These are phyloP conservation scores for Zoysia pacifica DNA, from an alignment of 176 grass and related monocot species.

Conservation along the genomic window DNA sequence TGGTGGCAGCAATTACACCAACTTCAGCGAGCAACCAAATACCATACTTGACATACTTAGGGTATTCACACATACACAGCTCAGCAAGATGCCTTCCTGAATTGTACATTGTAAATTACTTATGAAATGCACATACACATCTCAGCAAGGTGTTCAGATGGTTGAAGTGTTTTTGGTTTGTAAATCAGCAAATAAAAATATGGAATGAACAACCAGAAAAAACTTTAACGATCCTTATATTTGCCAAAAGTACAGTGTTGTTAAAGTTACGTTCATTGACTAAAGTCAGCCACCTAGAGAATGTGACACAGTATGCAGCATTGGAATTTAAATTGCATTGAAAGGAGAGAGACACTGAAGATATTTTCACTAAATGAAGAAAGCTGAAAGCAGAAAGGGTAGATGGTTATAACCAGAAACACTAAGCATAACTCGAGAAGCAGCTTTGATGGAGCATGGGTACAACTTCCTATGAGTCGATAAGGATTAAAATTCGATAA, in stretches of 20 bases:
- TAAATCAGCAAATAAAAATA: neutral
- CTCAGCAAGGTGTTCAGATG: neutral
- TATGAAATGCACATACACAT: constrained; percentile 2
- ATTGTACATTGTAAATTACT: constrained; percentile 27
- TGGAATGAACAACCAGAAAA: neutral
- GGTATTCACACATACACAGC: constrained; percentile 68
- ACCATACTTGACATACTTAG: constrained; percentile 60
- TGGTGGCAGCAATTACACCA: constrained; percentile 71
- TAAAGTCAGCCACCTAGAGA: neutral
- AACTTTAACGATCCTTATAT: neutral
- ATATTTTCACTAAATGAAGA: neutral
- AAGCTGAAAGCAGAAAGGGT: neutral
- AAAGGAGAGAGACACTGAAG: neutral
- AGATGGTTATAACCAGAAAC: neutral
- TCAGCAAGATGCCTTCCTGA: constrained; percentile 78
- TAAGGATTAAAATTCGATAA: neutral
- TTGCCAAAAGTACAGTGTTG: neutral
- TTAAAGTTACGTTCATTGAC: neutral
- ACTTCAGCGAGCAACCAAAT: constrained; percentile 70
- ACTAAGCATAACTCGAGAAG: neutral
- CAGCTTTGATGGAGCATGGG: neutral
- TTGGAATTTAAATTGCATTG: neutral
- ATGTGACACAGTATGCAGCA: neutral
- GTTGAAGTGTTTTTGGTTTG: neutral
- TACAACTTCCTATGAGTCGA: neutral